A percentile compares a stretch with the other conserved stretches of the same genome.
Evolutionary conservation across 2,329 filamentous ascomycete species (phyloP).

Genomic region (Fusarium sambucinum): DNA sequence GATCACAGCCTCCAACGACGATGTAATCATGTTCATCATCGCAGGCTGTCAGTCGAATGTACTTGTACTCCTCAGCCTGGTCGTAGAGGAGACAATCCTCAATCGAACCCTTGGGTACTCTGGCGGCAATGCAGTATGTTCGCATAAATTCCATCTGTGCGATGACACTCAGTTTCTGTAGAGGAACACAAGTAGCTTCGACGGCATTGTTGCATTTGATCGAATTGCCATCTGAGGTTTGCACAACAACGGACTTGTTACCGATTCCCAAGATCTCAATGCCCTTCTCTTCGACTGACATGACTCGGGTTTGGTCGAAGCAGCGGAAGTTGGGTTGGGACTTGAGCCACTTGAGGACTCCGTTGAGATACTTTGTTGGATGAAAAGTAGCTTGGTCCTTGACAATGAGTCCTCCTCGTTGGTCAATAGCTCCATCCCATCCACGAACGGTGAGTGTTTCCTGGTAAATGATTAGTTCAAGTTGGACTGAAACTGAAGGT

Average conservation of each 20-base stretch:
- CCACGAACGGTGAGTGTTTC: conserved; percentile 61
- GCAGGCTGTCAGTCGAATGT: conserved; percentile 65
- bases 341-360: conserved; percentile 64
- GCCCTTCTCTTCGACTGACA: conserved; percentile 62
- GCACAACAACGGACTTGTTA: conserved; percentile 58
- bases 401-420: conserved; percentile 63
- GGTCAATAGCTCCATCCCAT: conserved; percentile 64
- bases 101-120: conserved; percentile 63
- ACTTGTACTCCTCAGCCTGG: conserved; percentile 66
- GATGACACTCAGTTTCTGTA: conserved; percentile 67
- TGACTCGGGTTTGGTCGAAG: conserved; percentile 64
- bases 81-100: conserved; percentile 69
- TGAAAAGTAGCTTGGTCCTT: conserved; percentile 66
- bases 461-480: neutral
- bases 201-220: conserved; percentile 63
- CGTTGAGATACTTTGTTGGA: conserved; percentile 67
- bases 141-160: conserved; percentile 65
- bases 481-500: fast-evolving
- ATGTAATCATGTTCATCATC: conserved; percentile 67
- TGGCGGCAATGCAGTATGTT: conserved; percentile 68
- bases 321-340: conserved; percentile 65
- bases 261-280: conserved; percentile 34
- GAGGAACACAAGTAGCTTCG: conserved; percentile 66
- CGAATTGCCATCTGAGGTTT: conserved; percentile 60
- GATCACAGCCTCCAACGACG: conserved; percentile 67